Percentiles rank a stretch among this genome's conserved stretches.
phyloP scores from a whole-genome alignment of 768 basidiomycete genomes.

The Pleurotus tuoliensis region DNA sequence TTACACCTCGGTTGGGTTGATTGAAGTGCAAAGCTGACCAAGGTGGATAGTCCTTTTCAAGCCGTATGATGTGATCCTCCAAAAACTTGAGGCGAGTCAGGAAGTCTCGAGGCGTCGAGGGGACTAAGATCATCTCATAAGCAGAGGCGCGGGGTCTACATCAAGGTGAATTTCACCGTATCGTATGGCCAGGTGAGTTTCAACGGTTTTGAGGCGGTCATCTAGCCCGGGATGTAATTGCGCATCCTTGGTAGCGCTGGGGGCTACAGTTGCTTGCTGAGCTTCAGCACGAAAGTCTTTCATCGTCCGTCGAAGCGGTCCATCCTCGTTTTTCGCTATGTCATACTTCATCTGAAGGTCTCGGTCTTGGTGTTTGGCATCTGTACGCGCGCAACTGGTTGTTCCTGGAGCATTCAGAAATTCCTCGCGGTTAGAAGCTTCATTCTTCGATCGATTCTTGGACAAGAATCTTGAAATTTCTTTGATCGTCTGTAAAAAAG shows the following conservation, averaged over 20 bases:
- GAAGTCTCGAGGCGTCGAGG: constrained; percentile 62
- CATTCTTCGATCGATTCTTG: constrained; percentile 64
- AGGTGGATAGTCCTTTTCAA: constrained; percentile 82
- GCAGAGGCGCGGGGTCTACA: background rate
- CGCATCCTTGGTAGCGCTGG: constrained; percentile 22
- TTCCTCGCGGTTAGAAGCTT: constrained; percentile 73
- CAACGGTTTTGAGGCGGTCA: constrained; percentile 62
- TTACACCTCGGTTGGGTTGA: constrained; percentile 75
- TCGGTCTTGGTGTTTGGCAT: constrained; percentile 67
- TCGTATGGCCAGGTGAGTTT: constrained; percentile 67
- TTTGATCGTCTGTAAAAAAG: constrained; percentile 51
- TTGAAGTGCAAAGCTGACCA: constrained; percentile 90
- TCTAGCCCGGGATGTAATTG: constrained; percentile 56
- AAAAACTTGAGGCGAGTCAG: constrained; percentile 63
- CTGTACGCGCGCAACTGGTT: constrained; percentile 68
- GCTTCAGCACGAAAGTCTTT: constrained; percentile 20
- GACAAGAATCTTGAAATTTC: constrained; percentile 72
- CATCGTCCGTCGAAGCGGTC: constrained; percentile 63
- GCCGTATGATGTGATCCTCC: constrained; percentile 71
- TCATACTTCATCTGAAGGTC: constrained; percentile 85
- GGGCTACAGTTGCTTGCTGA: background rate
- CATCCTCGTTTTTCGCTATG: constrained; percentile 81
- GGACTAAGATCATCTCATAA: constrained; percentile 40
- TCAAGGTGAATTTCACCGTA: constrained; percentile 48
- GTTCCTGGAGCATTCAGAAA: constrained; percentile 49